Evolutionary conservation across 345 rosid species (phyloP).

Genomic region (Salix arbutifolia): DNA sequence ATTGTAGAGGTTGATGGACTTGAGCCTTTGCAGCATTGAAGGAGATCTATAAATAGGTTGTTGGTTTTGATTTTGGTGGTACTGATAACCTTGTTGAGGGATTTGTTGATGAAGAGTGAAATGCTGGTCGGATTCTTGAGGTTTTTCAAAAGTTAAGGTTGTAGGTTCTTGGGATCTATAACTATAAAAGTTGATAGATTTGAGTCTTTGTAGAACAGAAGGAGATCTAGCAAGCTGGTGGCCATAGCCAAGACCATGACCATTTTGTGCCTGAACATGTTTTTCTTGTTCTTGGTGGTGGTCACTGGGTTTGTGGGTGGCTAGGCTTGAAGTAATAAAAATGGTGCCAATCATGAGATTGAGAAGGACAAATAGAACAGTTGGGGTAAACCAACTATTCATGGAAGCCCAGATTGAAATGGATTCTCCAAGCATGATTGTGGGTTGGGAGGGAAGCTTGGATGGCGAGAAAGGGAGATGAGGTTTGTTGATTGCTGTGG

Average conservation of each 20-base stretch:
- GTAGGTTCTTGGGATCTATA: constrained; percentile 42
- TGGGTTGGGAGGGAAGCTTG: neutral
- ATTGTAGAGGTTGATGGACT: constrained; percentile 54
- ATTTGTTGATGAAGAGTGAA: constrained; percentile 21
- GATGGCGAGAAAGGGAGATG: neutral
- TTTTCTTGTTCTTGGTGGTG: neutral
- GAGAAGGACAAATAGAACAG: constrained; percentile 69
- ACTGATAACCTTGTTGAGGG: neutral
- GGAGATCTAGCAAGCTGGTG: constrained; percentile 53
- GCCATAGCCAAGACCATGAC: neutral
- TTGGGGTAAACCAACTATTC: constrained; percentile 75
- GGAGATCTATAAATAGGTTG: constrained; percentile 52
- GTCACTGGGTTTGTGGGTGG: constrained; percentile 16
- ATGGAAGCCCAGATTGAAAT: constrained; percentile 55
- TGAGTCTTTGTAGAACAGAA: constrained; percentile 61
- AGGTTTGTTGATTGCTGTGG: neutral
- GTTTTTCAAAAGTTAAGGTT: constrained; percentile 22
- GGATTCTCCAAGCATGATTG: constrained; percentile 48
- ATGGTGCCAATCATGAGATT: constrained; percentile 74
- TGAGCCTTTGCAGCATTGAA: constrained; percentile 56
- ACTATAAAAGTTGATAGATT: constrained; percentile 49
- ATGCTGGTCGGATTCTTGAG: constrained; percentile 34
- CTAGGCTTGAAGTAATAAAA: constrained; percentile 50
- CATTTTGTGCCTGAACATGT: neutral
- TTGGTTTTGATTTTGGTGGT: constrained; percentile 4